These are phyloP conservation scores for Rutstroemia sydowiana DNA, from an alignment of 2,329 filamentous ascomycete species.

Conservation along the genomic window DNA sequence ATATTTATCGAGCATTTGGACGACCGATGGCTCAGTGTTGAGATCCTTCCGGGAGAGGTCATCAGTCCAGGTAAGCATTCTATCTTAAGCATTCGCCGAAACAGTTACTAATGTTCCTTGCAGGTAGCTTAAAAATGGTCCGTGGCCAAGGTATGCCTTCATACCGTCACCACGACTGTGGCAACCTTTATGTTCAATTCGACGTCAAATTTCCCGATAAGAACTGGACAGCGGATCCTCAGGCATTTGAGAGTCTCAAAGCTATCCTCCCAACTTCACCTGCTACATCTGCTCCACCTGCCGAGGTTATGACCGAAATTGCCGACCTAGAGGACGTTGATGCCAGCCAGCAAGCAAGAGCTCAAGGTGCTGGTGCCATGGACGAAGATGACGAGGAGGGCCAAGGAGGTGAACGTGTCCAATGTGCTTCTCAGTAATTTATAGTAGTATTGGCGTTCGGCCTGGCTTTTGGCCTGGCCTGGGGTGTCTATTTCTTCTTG, in stretches of 20 bases:
- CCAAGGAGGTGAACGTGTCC: constrained; percentile 71
- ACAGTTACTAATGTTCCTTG: constrained; percentile 10
- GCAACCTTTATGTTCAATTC: constrained; percentile 97
- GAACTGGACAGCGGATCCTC: constrained; percentile 57
- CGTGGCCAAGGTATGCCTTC: constrained; percentile 98
- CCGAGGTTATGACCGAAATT: constrained; percentile 86
- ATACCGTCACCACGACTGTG: constrained; percentile 85
- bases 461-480: not conserved
- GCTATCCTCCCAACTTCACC: constrained; percentile 71
- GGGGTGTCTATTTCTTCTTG: not conserved
- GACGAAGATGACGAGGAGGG: constrained; percentile 76
- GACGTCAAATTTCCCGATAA: constrained; percentile 92
- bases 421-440: constrained; percentile 76
- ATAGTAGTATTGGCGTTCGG: constrained; percentile 9
- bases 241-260: constrained; percentile 73
- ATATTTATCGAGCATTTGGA: constrained; percentile 95
- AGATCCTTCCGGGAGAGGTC: constrained; percentile 88
- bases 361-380: constrained; percentile 57
- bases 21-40: constrained; percentile 90
- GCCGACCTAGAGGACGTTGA: constrained; percentile 84
- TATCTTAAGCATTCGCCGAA: constrained; percentile 17
- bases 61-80: constrained; percentile 72
- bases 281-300: constrained; percentile 54
- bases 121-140: constrained; percentile 87
- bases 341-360: constrained; percentile 55